phyloP scores from a whole-genome alignment of 768 basidiomycete genomes.

The Albatrellus ellisii region DNA sequence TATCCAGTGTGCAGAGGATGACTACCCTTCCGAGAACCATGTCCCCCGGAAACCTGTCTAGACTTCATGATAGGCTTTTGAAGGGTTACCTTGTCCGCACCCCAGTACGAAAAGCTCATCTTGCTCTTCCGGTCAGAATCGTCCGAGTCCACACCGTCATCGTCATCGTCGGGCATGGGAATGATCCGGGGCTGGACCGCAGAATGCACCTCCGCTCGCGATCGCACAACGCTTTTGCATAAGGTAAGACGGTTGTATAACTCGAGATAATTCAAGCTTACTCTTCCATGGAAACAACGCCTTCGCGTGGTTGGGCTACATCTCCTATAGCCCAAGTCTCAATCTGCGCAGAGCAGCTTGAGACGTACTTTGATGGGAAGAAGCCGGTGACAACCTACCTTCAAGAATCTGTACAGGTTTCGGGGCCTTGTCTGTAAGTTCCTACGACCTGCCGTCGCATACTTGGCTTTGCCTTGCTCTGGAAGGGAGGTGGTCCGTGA shows the following conservation, averaged over 20 bases:
- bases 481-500: constrained; percentile 66
- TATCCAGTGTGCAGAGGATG: constrained; percentile 41
- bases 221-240: constrained; percentile 49
- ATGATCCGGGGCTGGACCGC: constrained; percentile 52
- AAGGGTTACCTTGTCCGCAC: constrained; percentile 81
- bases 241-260: constrained; percentile 6
- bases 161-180: constrained; percentile 53
- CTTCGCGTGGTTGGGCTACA: constrained; percentile 61
- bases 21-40: constrained; percentile 24
- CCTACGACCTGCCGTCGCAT: constrained; percentile 68
- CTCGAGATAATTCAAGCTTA: constrained; percentile 26
- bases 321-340: constrained; percentile 81
- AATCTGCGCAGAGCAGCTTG: constrained; percentile 32
- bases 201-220: constrained; percentile 45
- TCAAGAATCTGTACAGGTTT: constrained; percentile 89
- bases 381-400: constrained; percentile 32
- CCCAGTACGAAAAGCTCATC: constrained; percentile 93
- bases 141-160: constrained; percentile 50
- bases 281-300: constrained; percentile 88
- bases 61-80: constrained; percentile 61
- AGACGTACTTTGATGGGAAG: constrained; percentile 7
- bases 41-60: constrained; percentile 19
- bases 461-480: constrained; percentile 80
- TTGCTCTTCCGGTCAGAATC: constrained; percentile 85
- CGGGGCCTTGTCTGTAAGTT: constrained; percentile 70